These are phyloP conservation scores for Cajanus cajan DNA, from an alignment of 306 rosid species.

Conservation along the genomic window DNA sequence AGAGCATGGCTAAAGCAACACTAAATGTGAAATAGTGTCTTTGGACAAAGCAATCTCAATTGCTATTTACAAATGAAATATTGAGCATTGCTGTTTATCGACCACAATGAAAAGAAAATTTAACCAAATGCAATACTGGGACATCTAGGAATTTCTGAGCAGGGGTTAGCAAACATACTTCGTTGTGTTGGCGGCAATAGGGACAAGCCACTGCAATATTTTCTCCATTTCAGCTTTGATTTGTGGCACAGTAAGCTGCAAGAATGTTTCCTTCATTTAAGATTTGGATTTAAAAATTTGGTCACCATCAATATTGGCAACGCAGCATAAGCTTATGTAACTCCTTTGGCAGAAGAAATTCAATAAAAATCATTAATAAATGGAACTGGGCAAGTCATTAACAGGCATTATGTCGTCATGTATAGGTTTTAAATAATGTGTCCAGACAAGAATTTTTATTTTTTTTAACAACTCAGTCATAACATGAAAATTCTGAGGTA, in stretches of 20 bases:
- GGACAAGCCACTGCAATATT: constrained; percentile 92
- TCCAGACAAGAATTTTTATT: background rate
- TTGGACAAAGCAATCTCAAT: constrained; percentile 2
- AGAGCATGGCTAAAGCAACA: background rate
- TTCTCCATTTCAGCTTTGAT: constrained; percentile 98
- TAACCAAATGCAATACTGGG: constrained; percentile 21
- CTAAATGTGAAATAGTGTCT: constrained; percentile 10
- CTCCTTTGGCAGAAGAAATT: constrained; percentile 18
- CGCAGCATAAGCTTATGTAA: constrained; percentile 18
- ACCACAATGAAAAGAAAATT: constrained; percentile 16
- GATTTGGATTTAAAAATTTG: constrained; percentile 15
- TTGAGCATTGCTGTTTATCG: background rate
- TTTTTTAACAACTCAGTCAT: background rate
- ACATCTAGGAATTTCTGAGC: too few species aligned
- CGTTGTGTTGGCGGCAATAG: constrained; percentile 86
- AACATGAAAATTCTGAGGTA: background rate
- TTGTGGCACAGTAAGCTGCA: constrained; percentile 85
- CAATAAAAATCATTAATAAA: background rate
- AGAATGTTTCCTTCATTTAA: constrained; percentile 31
- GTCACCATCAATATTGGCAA: constrained; percentile 17
- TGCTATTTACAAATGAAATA: background rate
- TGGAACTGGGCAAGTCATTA: background rate
- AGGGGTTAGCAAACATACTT: constrained; percentile 56
- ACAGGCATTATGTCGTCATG: background rate
- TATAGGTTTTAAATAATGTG: background rate